Conservation (phyloP, 306 rosid genomes). For the Lagenaria siceraria region DNA sequence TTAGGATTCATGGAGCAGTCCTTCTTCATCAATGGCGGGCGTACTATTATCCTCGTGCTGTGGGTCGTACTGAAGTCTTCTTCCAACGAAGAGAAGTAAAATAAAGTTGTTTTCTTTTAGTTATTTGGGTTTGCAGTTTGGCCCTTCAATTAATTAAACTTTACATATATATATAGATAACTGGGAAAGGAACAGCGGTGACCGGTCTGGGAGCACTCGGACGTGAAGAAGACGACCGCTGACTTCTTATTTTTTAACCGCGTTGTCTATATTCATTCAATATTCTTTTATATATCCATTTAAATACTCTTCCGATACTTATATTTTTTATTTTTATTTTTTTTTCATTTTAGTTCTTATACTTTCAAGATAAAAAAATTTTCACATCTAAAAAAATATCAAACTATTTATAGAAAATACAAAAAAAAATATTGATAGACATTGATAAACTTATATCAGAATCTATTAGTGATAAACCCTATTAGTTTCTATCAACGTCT, state of each 20-base stretch:
- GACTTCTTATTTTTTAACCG: not conserved
- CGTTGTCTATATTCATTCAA: not conserved
- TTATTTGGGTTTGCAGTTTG: not conserved
- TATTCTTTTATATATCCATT: too few species aligned
- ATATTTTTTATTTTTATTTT: too few species aligned
- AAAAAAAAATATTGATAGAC: too few species aligned
- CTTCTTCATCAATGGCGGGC: conserved; percentile 34
- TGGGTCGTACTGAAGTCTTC: conserved; percentile 3
- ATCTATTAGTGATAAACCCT: too few species aligned
- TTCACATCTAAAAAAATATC: too few species aligned
- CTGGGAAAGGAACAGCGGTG: not conserved
- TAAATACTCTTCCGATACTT: too few species aligned
- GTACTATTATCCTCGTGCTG: not conserved
- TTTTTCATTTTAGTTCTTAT: too few species aligned
- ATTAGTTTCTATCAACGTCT: too few species aligned
- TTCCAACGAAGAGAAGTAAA: not conserved
- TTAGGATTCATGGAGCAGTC: conserved; percentile 32
- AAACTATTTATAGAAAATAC: too few species aligned
- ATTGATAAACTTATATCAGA: too few species aligned
- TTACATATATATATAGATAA: not conserved
- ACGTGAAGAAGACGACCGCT: not conserved
- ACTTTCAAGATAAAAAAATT: too few species aligned
- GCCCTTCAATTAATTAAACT: not conserved
- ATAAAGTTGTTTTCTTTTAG: not conserved
- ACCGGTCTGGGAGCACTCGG: not conserved